These are phyloP conservation scores for Suillus tomentosus DNA, from an alignment of 768 basidiomycete species.

Conservation along the genomic window DNA sequence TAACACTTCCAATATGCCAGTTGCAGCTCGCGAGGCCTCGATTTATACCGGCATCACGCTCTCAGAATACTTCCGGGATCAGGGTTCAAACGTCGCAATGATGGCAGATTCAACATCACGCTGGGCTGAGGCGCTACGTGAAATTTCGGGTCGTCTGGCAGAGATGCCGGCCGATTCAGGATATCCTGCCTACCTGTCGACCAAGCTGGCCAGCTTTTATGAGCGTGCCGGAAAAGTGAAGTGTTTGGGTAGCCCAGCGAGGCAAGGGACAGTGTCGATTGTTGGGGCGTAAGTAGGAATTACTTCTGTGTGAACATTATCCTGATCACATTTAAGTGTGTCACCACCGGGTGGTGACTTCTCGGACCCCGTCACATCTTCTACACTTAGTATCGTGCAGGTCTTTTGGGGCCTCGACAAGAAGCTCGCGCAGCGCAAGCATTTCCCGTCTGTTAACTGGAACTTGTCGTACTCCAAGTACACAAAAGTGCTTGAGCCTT, in stretches of 20 bases:
- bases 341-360: slow-evolving; percentile 99
- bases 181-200: slow-evolving; percentile 95
- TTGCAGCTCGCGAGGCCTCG: slow-evolving; percentile 97
- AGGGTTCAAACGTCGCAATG: slow-evolving; percentile 97
- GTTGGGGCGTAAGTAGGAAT: slow-evolving; percentile 87
- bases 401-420: slow-evolving; percentile 99
- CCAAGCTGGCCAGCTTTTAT: slow-evolving; percentile 97
- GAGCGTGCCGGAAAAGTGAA: slow-evolving; percentile 97
- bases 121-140: slow-evolving; percentile 98
- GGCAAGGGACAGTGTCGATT: slow-evolving; percentile 95
- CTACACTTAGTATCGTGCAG: slow-evolving; percentile 97
- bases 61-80: slow-evolving; percentile 99
- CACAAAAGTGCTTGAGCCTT: slow-evolving; percentile 87
- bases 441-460: slow-evolving; percentile 99
- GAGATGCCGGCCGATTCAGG: slow-evolving; percentile 99
- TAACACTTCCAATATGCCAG: slow-evolving; percentile 99
- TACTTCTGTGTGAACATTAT: neutral
- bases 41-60: slow-evolving; percentile 99
- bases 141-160: slow-evolving; percentile 97
- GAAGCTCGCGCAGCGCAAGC: slow-evolving; percentile 97
- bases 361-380: slow-evolving; percentile 97
- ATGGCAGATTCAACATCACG: slow-evolving; percentile 99
- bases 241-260: slow-evolving; percentile 84
- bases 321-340: slow-evolving; percentile 57
- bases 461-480: slow-evolving; percentile 99